phyloP scores from a whole-genome alignment of 768 basidiomycete species.

The Porphyrellus cyaneotinctus region DNA sequence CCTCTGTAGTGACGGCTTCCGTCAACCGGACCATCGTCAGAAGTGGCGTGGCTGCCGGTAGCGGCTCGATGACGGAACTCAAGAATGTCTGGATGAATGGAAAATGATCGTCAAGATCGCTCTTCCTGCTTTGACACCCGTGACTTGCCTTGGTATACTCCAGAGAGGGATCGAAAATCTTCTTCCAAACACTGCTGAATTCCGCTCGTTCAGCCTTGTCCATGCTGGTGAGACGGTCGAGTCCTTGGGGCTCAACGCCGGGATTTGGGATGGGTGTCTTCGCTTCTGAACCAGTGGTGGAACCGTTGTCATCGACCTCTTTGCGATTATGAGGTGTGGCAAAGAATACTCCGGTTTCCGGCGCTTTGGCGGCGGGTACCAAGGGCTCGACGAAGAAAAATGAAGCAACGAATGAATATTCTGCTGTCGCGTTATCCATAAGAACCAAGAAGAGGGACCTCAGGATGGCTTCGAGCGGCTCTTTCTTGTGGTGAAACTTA shows the following conservation, averaged over 20 bases:
- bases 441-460: constrained; percentile 86
- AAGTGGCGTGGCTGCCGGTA: constrained; percentile 71
- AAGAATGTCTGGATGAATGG: constrained; percentile 54
- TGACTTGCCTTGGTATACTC: constrained; percentile 72
- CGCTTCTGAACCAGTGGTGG: constrained; percentile 49
- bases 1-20: constrained; percentile 70
- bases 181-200: constrained; percentile 78
- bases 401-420: constrained; percentile 80
- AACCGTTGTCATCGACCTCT: constrained; percentile 38
- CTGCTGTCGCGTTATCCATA: constrained; percentile 91
- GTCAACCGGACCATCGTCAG: constrained; percentile 90
- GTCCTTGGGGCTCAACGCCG: constrained; percentile 23
- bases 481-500: constrained; percentile 50
- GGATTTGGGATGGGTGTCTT: constrained; percentile 32
- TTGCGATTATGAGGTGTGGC: constrained; percentile 39
- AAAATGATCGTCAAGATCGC: background rate
- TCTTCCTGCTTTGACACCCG: background rate
- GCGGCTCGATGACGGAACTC: constrained; percentile 62
- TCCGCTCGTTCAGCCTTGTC: constrained; percentile 59
- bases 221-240: constrained; percentile 31
- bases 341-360: constrained; percentile 33
- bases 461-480: constrained; percentile 76
- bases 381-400: constrained; percentile 61
- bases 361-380: constrained; percentile 32
- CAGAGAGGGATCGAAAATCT: constrained; percentile 86